Percentiles rank a stretch among this genome's conserved stretches.
Conservation (phyloP, 371 early-diverging fungal genomes). For the Batrachochytrium dendrobatidis region DNA sequence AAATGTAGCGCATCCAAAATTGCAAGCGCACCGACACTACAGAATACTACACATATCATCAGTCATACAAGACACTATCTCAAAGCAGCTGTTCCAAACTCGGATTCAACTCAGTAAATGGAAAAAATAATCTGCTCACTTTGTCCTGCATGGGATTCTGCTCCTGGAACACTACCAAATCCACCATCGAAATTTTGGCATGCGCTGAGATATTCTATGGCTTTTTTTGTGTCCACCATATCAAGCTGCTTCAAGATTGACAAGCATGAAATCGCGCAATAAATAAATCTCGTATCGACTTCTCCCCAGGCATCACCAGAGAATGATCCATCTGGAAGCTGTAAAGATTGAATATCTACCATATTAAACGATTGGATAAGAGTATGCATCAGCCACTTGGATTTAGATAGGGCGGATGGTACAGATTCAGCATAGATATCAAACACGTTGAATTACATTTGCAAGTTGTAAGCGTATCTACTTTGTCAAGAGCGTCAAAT, state of each 20-base stretch:
- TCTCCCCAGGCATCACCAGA: constrained; percentile 92
- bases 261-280: constrained; percentile 72
- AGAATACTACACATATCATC: constrained; percentile 82
- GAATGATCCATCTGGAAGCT: constrained; percentile 70
- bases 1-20: constrained; percentile 70
- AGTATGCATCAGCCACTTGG: neutral
- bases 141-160: constrained; percentile 95
- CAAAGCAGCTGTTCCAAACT: neutral
- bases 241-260: constrained; percentile 67
- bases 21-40: constrained; percentile 84
- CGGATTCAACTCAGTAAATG: neutral
- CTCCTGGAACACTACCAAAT: constrained; percentile 86
- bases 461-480: constrained; percentile 37
- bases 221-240: constrained; percentile 54
- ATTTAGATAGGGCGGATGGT: neutral
- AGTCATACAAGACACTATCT: too few relatives aligned
- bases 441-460: neutral
- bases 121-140: constrained; percentile 29
- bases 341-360: constrained; percentile 41
- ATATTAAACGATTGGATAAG: neutral
- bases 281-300: constrained; percentile 90
- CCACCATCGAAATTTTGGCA: constrained; percentile 98
- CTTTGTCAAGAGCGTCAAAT: constrained; percentile 65
- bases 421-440: neutral
- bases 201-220: constrained; percentile 65